These are phyloP conservation scores for Xylaria scruposa DNA, from an alignment of 495 filamentous ascomycete species.

Conservation along the genomic window DNA sequence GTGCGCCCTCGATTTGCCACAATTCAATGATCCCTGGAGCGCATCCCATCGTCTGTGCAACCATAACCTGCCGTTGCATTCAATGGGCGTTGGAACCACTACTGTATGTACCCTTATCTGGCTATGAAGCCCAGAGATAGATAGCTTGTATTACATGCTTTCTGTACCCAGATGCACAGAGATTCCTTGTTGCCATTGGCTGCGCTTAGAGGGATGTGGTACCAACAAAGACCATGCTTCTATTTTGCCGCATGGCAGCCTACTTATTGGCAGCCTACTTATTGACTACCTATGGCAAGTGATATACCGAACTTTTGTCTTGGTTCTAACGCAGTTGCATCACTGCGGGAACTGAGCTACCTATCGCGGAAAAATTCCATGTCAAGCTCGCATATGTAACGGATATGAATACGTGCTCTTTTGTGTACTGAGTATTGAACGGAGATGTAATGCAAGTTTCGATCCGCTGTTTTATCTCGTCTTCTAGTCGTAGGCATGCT, in stretches of 20 bases:
- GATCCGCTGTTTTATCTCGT: background rate
- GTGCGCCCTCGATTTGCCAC: constrained; percentile 15
- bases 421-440: background rate
- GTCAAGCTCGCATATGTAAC: background rate
- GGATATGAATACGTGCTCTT: background rate
- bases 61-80: constrained; percentile 19
- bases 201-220: background rate
- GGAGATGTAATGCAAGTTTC: background rate
- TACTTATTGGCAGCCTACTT: background rate
- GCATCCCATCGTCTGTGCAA: constrained; percentile 24
- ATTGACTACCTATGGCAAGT: background rate
- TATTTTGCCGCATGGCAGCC: constrained; percentile 5
- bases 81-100: background rate
- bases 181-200: background rate
- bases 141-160: constrained; percentile 14
- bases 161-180: background rate
- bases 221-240: constrained; percentile 7
- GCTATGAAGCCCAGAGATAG: background rate
- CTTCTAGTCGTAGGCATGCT: background rate
- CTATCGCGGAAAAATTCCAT: background rate
- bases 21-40: constrained; percentile 16
- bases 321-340: background rate
- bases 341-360: background rate
- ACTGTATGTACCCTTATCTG: constrained; percentile 5
- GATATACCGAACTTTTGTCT: background rate